Evolutionary conservation across 2,329 filamentous ascomycete genomes (phyloP), one percentile per base, ranked within the genome.

Genomic region (Penicillium brevicompactum): DNA sequence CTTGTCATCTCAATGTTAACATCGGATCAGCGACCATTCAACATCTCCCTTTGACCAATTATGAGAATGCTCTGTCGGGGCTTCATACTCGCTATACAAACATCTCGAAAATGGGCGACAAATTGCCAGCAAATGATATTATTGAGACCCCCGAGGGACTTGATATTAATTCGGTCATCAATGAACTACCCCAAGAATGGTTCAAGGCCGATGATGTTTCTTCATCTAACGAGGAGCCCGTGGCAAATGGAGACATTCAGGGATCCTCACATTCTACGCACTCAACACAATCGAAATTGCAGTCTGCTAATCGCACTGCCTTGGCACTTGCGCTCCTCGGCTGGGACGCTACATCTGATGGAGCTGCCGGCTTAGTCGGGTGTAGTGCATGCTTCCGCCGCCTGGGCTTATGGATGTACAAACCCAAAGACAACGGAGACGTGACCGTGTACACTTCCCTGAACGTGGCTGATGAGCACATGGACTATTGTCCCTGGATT

Each of bases 401-500:
- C 1, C 80, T 97, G 0, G 94, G 94, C 0, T 80, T 99, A 2
- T 99, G 94, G 94, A 88, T 99, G 79, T 97, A 96, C 72, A 89
- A 87, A 67, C 87, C 87, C 71, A 92, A 87, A 72, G 84, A 85
- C 65, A 82, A 88, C 30, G 74, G 72, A 14, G 69, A 68, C 13
- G 51, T 63, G 0, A 60, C 71, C 11, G 63, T 75, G 8, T 74
- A 74, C 51, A 67, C 68, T 5, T 82, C 84, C 53, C 80, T 94
- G 1, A 87, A 93, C 66, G 85, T 86, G 4, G 74, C 87, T 2
- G 81, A 82, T 5, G 88, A 92, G 70, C 90, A 94, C 71, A 85
- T 91, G 58, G 89, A 91, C 67, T 94, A 92, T 67, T 94, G 90
- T 63, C 90, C 90, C 1, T 94, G 90, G 90, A 82, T 87, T 56